These are phyloP conservation scores for Crithidia expoeki DNA, from an alignment of 208 protist genomes.

Conservation along the genomic window DNA sequence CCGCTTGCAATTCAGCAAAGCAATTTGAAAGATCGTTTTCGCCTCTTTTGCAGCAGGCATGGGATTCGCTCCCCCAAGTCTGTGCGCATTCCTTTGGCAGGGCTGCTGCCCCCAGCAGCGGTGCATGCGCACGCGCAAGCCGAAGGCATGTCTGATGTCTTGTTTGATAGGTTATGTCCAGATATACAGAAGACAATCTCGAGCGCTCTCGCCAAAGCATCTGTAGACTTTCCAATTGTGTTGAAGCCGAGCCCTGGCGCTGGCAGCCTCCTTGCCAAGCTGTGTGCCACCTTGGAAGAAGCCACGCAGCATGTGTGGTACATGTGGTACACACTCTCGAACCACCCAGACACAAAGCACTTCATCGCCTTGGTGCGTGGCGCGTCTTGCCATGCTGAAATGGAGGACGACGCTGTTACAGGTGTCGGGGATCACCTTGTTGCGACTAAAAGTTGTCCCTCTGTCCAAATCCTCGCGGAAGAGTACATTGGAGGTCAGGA, in stretches of 20 bases:
- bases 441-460: not conserved
- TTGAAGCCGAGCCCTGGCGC: slow-evolving; percentile 82
- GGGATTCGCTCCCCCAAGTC: slow-evolving; percentile 42
- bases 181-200: slow-evolving; percentile 1
- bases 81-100: slow-evolving; percentile 9
- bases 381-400: not conserved
- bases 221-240: slow-evolving; percentile 57
- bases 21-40: slow-evolving; percentile 69
- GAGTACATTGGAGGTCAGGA: slow-evolving; percentile 83
- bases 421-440: not conserved
- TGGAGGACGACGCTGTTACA: not conserved
- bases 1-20: slow-evolving; percentile 43
- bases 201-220: not conserved
- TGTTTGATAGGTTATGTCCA: not conserved
- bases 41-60: slow-evolving; percentile 45
- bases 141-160: not conserved
- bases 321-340: slow-evolving; percentile 47
- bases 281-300: slow-evolving; percentile 48
- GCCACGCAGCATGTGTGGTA: slow-evolving; percentile 43
- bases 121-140: slow-evolving; percentile 1
- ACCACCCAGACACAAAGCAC: slow-evolving; percentile 55
- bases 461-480: slow-evolving; percentile 58
- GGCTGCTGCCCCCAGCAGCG: slow-evolving; percentile 1
- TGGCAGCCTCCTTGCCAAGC: slow-evolving; percentile 58
- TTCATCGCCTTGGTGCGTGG: slow-evolving; percentile 35